phyloP scores from a whole-genome alignment of 345 rosid genomes.

The Cochlearia excelsa region DNA sequence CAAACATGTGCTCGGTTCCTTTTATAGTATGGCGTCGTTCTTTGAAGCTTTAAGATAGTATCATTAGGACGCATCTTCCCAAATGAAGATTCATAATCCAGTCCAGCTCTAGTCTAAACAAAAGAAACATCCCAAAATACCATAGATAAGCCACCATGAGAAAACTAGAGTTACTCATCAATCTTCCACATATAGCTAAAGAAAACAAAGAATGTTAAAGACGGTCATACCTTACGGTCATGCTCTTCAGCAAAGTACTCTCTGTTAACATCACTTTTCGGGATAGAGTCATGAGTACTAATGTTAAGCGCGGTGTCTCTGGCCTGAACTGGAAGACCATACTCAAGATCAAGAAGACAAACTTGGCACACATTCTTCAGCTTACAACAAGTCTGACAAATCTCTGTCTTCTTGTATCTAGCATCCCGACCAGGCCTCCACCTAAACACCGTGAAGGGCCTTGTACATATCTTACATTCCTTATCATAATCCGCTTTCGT shows the following conservation, averaged over 20 bases:
- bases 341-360: slow-evolving; percentile 92
- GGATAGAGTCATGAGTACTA: slow-evolving; percentile 77
- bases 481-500: slow-evolving; percentile 81
- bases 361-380: slow-evolving; percentile 98
- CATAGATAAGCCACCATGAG: not conserved
- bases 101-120: slow-evolving; percentile 83
- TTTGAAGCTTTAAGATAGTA: slow-evolving; percentile 86
- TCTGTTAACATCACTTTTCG: slow-evolving; percentile 85
- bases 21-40: slow-evolving; percentile 86
- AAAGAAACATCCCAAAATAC: slow-evolving; percentile 1
- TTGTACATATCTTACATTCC: slow-evolving; percentile 95
- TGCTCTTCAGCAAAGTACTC: slow-evolving; percentile 97
- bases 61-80: slow-evolving; percentile 77
- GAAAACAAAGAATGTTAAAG: not conserved
- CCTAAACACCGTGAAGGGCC: slow-evolving; percentile 90
- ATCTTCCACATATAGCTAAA: not conserved
- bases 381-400: slow-evolving; percentile 95
- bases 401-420: slow-evolving; percentile 80
- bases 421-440: slow-evolving; percentile 97
- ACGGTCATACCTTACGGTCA: slow-evolving; percentile 62
- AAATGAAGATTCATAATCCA: slow-evolving; percentile 91
- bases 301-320: slow-evolving; percentile 83
- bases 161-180: no score
- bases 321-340: slow-evolving; percentile 93
- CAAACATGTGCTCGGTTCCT: slow-evolving; percentile 88